A percentile compares a stretch with the other conserved stretches of the same genome.
These are phyloP conservation scores for Paulownia fortunei DNA, from an alignment of 257 asterid genomes.

Conservation along the genomic window DNA sequence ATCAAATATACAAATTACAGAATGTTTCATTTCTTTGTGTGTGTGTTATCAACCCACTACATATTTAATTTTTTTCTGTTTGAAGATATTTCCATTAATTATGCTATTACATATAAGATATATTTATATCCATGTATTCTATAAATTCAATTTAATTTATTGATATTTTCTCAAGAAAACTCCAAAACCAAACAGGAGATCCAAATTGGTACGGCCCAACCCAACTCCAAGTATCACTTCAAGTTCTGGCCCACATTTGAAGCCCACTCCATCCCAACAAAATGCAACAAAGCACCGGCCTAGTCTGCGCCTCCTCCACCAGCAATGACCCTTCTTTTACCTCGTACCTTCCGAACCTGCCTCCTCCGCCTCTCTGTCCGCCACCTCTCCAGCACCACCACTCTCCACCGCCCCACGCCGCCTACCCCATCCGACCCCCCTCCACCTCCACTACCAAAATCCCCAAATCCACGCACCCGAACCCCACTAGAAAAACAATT, in stretches of 20 bases:
- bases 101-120: too few relatives aligned
- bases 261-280: background rate
- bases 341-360: constrained; percentile 41
- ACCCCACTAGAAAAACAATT: constrained; percentile 77
- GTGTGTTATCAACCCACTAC: too few relatives aligned
- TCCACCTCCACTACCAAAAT: constrained; percentile 34
- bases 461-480: constrained; percentile 51
- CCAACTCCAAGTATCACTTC: background rate
- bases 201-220: background rate
- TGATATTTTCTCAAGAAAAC: too few relatives aligned
- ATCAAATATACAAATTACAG: too few relatives aligned
- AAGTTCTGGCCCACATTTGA: background rate
- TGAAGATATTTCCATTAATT: too few relatives aligned
- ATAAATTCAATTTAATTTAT: too few relatives aligned
- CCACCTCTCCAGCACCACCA: constrained; percentile 43
- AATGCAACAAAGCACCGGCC: background rate
- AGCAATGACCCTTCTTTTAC: constrained; percentile 39
- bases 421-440: constrained; percentile 24
- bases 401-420: constrained; percentile 30
- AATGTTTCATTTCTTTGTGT: too few relatives aligned
- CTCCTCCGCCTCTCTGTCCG: constrained; percentile 43
- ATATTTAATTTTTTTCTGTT: too few relatives aligned
- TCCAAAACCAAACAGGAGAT: too few relatives aligned
- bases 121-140: too few relatives aligned
- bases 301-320: constrained; percentile 36